A percentile compares a stretch with the other conserved stretches of the same genome.
phyloP scores from a whole-genome alignment of 2,329 filamentous ascomycete species.

The Diaporthe vexans region DNA sequence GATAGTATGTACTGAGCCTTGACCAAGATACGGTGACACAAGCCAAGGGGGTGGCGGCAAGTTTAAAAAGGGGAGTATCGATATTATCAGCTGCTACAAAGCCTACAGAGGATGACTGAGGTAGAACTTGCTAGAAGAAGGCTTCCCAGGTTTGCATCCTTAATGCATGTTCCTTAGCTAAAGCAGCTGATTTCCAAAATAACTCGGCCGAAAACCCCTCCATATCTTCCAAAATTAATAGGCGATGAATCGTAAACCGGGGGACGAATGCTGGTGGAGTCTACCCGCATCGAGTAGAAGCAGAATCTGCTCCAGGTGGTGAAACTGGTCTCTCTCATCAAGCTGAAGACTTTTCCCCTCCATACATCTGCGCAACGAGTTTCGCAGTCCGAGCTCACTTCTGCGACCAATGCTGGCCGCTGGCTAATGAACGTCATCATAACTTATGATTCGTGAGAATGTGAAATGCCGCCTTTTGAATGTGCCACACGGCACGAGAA shows the following conservation, averaged over 20 bases:
- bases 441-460: background rate
- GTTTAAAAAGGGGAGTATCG: background rate
- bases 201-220: background rate
- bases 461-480: background rate
- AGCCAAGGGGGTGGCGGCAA: background rate
- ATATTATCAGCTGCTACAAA: background rate
- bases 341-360: background rate
- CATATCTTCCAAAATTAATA: background rate
- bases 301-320: background rate
- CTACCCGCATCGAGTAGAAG: background rate
- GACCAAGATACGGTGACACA: background rate
- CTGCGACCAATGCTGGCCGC: background rate
- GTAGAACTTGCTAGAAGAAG: no score
- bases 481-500: background rate
- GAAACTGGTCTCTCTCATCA: background rate
- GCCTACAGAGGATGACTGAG: background rate
- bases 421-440: background rate
- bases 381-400: background rate
- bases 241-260: background rate
- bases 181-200: background rate
- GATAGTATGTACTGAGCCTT: background rate
- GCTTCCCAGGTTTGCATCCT: no score
- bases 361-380: background rate
- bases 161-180: background rate
- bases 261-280: no score